These are phyloP conservation scores for Fraxinus sp. DNA, from an alignment of 305 asterid genomes.

Conservation along the genomic window DNA sequence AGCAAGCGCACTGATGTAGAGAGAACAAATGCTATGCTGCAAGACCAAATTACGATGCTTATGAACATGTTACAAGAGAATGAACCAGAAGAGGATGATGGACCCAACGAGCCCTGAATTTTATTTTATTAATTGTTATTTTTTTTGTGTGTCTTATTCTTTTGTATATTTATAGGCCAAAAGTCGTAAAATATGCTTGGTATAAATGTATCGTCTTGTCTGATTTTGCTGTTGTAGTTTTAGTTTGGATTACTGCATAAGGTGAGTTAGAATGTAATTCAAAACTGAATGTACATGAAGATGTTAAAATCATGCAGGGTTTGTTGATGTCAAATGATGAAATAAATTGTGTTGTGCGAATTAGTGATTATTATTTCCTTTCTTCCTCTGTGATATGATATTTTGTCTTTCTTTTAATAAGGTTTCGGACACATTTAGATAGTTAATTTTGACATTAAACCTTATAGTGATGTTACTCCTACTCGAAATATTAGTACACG, in stretches of 20 bases:
- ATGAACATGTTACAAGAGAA: constrained; percentile 86
- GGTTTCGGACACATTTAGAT: not conserved
- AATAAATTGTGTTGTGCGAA: not conserved
- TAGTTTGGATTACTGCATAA: not conserved
- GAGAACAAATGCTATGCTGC: constrained; percentile 73
- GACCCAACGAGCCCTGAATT: constrained; percentile 24
- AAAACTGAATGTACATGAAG: not conserved
- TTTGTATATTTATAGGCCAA: constrained; percentile 8
- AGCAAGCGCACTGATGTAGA: constrained; percentile 81
- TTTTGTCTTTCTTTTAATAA: too few species aligned
- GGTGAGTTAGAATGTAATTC: not conserved
- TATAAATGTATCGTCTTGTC: not conserved
- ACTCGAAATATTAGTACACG: not conserved
- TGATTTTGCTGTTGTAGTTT: not conserved
- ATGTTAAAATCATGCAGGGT: not conserved
- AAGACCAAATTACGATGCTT: constrained; percentile 72
- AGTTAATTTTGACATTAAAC: not conserved
- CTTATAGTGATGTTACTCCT: not conserved
- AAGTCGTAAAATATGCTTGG: not conserved
- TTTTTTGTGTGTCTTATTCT: constrained; percentile 13
- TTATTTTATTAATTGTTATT: not conserved
- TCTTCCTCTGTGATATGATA: not conserved
- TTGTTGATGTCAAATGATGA: not conserved
- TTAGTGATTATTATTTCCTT: not conserved
- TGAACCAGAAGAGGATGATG: constrained; percentile 48